These are phyloP conservation scores for Smallanthus sonchifolius DNA, from an alignment of 129 eudicot species.

Conservation along the genomic window DNA sequence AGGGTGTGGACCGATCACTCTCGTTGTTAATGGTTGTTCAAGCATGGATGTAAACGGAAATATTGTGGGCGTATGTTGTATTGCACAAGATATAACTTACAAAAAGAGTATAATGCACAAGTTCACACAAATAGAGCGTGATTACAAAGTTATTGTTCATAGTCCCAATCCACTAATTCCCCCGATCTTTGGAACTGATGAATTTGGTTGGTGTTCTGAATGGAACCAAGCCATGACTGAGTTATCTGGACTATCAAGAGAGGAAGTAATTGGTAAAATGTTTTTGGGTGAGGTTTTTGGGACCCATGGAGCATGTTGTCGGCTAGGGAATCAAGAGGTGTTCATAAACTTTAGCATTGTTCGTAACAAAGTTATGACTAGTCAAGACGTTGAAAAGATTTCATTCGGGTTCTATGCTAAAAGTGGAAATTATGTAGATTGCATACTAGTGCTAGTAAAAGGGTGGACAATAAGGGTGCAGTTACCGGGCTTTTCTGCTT, in stretches of 20 bases:
- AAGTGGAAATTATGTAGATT: conserved; percentile 63
- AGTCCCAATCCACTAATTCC: conserved; percentile 88
- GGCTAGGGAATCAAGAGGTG: conserved; percentile 66
- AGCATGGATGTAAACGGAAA: conserved; percentile 45
- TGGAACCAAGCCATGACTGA: conserved; percentile 94
- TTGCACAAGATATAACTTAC: conserved; percentile 80
- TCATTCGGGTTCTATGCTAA: conserved; percentile 63
- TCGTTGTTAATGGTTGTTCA: conserved; percentile 79
- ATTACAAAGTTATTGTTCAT: conserved; percentile 76
- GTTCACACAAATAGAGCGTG: conserved; percentile 81
- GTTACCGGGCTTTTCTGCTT: conserved; percentile 83
- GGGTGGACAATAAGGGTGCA: conserved; percentile 59
- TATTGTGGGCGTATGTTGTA: conserved; percentile 81
- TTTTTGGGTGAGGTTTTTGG: conserved; percentile 91
- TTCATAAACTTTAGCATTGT: conserved; percentile 72
- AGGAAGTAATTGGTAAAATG: conserved; percentile 75
- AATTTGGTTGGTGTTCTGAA: conserved; percentile 88
- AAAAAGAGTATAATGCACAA: conserved; percentile 81
- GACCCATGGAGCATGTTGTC: conserved; percentile 53
- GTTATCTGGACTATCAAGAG: conserved; percentile 58
- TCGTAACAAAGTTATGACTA: conserved; percentile 63
- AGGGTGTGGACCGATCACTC: conserved; percentile 61
- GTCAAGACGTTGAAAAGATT: conserved; percentile 62
- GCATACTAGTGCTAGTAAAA: conserved; percentile 70
- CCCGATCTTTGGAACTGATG: conserved; percentile 93